These are phyloP conservation scores for Fraxinus quadrangulata DNA, from an alignment of 257 asterid species.

Conservation along the genomic window DNA sequence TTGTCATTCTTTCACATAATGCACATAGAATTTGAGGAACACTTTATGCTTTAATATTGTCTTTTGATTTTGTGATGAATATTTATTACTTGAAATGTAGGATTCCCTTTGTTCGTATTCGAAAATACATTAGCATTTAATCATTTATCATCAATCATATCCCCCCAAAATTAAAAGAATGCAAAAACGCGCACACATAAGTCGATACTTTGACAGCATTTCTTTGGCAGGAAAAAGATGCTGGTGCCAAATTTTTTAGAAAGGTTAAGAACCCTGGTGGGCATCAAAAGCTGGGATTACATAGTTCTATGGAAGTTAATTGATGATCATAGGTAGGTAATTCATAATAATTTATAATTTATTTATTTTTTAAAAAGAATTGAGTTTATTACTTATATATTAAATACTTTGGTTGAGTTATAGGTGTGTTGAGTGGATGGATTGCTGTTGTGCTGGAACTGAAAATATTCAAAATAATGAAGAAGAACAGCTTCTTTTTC, in stretches of 20 bases:
- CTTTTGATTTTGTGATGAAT: slow-evolving; percentile 29
- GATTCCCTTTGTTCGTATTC: neutral
- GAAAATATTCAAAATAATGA: slow-evolving; percentile 38
- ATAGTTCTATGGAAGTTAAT: slow-evolving; percentile 69
- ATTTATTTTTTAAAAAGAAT: neutral
- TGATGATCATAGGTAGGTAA: slow-evolving; percentile 59
- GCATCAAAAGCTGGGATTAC: slow-evolving; percentile 73
- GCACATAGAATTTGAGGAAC: slow-evolving; percentile 12
- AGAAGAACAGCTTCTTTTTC: slow-evolving; percentile 40
- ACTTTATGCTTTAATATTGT: slow-evolving; percentile 5
- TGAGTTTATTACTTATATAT: neutral
- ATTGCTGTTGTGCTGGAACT: slow-evolving; percentile 80
- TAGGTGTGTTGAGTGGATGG: slow-evolving; percentile 80
- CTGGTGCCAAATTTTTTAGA: slow-evolving; percentile 54
- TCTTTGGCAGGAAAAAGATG: slow-evolving; percentile 42
- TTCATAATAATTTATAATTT: neutral
- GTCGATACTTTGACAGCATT: neutral
- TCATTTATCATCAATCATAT: neutral
- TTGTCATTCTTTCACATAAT: slow-evolving; percentile 21
- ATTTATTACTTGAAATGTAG: neutral
- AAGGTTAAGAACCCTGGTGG: slow-evolving; percentile 68
- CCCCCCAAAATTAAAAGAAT: neutral
- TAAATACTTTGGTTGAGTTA: neutral
- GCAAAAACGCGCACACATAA: neutral
- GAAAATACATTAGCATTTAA: neutral